Evolutionary conservation across 352 stramenopile species (phyloP).

Genomic region (Pythium oligandrum): DNA sequence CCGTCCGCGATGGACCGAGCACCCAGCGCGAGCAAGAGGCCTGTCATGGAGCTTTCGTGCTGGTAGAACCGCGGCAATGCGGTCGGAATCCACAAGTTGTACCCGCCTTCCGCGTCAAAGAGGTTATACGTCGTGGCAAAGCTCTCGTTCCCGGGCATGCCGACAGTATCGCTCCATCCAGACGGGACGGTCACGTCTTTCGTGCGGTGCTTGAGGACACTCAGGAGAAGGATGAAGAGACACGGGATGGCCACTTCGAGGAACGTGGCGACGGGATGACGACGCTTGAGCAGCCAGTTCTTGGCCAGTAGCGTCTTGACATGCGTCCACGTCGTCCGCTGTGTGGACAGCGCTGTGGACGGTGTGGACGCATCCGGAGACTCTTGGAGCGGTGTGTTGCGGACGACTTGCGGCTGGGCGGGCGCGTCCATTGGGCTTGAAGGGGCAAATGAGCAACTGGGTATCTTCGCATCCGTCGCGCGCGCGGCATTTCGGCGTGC

Average conservation of each 20-base stretch:
- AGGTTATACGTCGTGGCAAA: slow-evolving; percentile 47
- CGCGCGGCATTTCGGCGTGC: too few relatives aligned
- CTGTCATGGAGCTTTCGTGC: slow-evolving; percentile 49
- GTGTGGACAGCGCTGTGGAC: slow-evolving; percentile 6
- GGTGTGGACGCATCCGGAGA: too few relatives aligned
- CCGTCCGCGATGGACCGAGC: slow-evolving; percentile 30
- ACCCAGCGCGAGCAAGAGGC: slow-evolving; percentile 46
- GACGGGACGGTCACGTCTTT: slow-evolving; percentile 38
- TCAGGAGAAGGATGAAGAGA: slow-evolving; percentile 57
- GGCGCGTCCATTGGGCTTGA: too few relatives aligned
- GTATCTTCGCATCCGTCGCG: too few relatives aligned
- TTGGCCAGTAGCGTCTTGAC: slow-evolving; percentile 58
- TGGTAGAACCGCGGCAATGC: slow-evolving; percentile 42
- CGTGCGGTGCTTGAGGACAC: slow-evolving; percentile 44
- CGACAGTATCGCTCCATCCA: slow-evolving; percentile 41
- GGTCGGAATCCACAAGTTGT: slow-evolving; percentile 22
- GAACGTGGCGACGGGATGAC: slow-evolving; percentile 43
- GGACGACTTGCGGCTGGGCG: too few relatives aligned
- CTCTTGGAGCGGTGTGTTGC: too few relatives aligned
- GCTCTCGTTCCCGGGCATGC: slow-evolving; percentile 15
- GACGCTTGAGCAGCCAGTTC: slow-evolving; percentile 60
- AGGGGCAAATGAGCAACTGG: too few relatives aligned
- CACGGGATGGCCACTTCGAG: slow-evolving; percentile 49
- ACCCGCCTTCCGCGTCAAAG: slow-evolving; percentile 30
- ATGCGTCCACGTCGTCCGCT: slow-evolving; percentile 19